Base-by-base conservation (phyloP, 2,329 filamentous ascomycete species). In the Neurospora sp. region DNA sequence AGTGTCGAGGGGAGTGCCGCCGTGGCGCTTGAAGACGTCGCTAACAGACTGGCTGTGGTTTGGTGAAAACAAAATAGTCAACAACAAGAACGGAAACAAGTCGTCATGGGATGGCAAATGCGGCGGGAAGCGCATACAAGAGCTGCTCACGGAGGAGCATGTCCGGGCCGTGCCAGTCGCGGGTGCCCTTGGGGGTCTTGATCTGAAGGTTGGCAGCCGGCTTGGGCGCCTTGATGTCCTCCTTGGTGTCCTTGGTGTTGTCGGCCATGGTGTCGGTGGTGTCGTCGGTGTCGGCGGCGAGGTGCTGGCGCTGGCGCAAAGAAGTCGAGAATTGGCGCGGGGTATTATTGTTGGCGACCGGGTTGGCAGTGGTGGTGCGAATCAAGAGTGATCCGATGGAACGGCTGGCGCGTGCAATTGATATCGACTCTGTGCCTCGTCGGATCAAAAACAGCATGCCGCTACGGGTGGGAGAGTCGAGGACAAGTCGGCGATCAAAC, bases 131-230 rank as follows among this genome's bases (percentile, higher is more conserved):
- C 12, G 65, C 71, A 12, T 62, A 73, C 79, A 91, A 91, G 79
- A 91, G 91, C 76, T 87, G 85, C 77, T 91, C 88, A 73, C 89
- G 86, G 76, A 92, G 86, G 74, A 90, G 84, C 82, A 90, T 88
- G 78, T 91, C 87, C 77, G 84, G 83, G 71, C 88, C 89, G 72
- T 86, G 83, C 88, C 87, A 84, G 79, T 93, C 91, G 76, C 90
- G 88, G 68, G 91, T 93, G 72, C 91, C 91, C 83, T 93, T 93
- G 71, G 91, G 90, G 75, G 88, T 90, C 83, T 93, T 93, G 78
- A 92, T 62, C 52, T 62, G 52, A 8, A 62, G 23, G 52, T 36
- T 62, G 52, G 52, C 23, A 62, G 52, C 52, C 28, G 52, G 52
- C 52, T 62, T 62, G 28, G 52, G 52, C 52, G 52, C 52, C 52